These are phyloP conservation scores for Tetracladium setigerum DNA, from an alignment of 495 filamentous ascomycete species.

Conservation along the genomic window DNA sequence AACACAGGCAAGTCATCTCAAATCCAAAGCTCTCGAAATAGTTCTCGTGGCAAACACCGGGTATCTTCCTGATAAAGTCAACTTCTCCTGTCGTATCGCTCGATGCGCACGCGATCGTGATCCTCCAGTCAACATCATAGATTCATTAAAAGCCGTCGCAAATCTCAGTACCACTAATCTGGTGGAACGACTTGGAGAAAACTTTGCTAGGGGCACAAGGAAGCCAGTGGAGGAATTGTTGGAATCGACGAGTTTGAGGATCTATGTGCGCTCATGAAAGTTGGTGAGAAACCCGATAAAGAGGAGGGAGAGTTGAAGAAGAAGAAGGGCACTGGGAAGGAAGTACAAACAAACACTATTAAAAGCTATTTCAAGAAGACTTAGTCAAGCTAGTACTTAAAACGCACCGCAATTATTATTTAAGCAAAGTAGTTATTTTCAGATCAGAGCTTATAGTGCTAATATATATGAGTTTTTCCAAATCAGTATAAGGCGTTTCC, in stretches of 20 bases:
- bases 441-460: too few relatives aligned
- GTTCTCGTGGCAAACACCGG: slow-evolving; percentile 52
- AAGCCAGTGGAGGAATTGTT: slow-evolving; percentile 51
- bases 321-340: slow-evolving; percentile 17
- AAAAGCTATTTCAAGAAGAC: slow-evolving; percentile 36
- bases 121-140: slow-evolving; percentile 48
- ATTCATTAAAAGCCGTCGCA: slow-evolving; percentile 37
- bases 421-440: too few relatives aligned
- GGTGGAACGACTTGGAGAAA: slow-evolving; percentile 40
- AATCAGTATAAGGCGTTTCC: too few relatives aligned
- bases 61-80: slow-evolving; percentile 45
- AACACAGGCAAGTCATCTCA: slow-evolving; percentile 34
- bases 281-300: slow-evolving; percentile 39
- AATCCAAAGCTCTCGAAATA: slow-evolving; percentile 42
- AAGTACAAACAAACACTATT: slow-evolving; percentile 39
- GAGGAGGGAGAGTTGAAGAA: slow-evolving; percentile 24
- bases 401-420: too few relatives aligned
- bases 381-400: neutral
- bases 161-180: slow-evolving; percentile 32
- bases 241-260: slow-evolving; percentile 46
- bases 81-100: slow-evolving; percentile 52
- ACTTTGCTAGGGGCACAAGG: slow-evolving; percentile 52
- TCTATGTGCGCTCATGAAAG: slow-evolving; percentile 41
- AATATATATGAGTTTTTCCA: too few relatives aligned
- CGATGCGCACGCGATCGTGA: slow-evolving; percentile 34